Evolutionary conservation across 371 early-diverging fungal genomes (phyloP), one percentile per base, ranked within the genome.

Genomic region (Chytridium lagenaria): DNA sequence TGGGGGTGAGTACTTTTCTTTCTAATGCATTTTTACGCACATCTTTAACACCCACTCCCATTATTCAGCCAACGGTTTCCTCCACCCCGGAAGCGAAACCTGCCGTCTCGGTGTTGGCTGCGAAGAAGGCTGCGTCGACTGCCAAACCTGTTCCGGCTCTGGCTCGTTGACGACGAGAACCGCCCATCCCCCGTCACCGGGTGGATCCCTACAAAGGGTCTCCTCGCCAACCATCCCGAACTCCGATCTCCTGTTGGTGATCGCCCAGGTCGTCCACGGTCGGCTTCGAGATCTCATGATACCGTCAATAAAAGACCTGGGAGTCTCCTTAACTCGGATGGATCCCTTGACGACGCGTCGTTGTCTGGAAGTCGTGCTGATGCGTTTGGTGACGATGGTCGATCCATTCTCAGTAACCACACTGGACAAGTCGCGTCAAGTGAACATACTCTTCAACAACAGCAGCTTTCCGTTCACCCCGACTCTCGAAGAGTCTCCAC

Each of bases 1-100:
- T 23, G 36, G 36, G 3, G 63, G 63, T 63, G 23, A 36, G 63
- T 12, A 36, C 36, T 36, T 63, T 63, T 36, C 3, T 19, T 23
- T 63, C 36, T 63, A 36, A 19, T 63, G n/a, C n/a, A n/a, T n/a
- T n/a, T 7, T 12, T 36, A 3, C 12, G 30, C 26, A 12, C 30
- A 30, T 15, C 7, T 15, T 7, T 57, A 15, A 63, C 7, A 36
- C 63, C 36, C 2, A 31, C 36, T 37, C 37, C n/a, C n/a, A n/a
- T 36, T 57, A 12, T 7, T 15, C 36, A 63, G 63, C 63, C 37
- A 63, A 63, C 63, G 63, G 63, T 12, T 63, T 36, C 63, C 63
- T 12, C 63, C 63, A 63, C 63, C 63, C 63, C 36, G 63, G 63
- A 15, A 63, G 63, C 36, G 63, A 63, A 36, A 36, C 63, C 30